Evolutionary conservation across 768 basidiomycete genomes (phyloP).

Genomic region (Mycena albidolilacea): DNA sequence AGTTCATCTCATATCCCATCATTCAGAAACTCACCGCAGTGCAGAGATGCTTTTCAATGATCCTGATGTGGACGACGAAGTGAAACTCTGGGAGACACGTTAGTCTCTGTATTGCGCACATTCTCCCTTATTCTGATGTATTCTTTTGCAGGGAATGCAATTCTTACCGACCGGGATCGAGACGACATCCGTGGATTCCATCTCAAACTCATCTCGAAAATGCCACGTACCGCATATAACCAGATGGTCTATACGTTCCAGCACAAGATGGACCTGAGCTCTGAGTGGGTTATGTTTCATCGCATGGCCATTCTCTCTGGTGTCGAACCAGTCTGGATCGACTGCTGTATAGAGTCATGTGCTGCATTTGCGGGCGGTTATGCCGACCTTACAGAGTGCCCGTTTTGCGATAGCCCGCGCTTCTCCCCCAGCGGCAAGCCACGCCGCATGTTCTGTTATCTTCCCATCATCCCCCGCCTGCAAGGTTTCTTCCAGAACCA

Average conservation of each 20-base stretch:
- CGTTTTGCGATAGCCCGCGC: background rate
- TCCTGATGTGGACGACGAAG: no score
- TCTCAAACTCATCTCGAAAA: background rate
- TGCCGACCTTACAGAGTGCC: background rate
- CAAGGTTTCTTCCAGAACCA: slow-evolving; percentile 4
- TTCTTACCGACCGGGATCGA: background rate
- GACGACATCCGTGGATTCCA: background rate
- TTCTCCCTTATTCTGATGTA: background rate
- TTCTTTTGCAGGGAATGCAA: background rate
- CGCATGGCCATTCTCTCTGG: background rate
- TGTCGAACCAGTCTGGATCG: background rate
- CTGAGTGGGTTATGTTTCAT: background rate
- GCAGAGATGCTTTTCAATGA: no score
- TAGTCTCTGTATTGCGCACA: background rate
- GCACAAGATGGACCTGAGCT: slow-evolving; percentile 1
- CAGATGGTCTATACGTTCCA: background rate
- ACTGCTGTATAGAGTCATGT: background rate
- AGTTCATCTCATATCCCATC: no score
- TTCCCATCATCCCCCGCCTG: background rate
- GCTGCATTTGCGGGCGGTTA: background rate
- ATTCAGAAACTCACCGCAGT: no score
- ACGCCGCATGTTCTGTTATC: background rate
- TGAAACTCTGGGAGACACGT: no score
- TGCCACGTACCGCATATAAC: background rate
- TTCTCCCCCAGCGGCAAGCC: background rate